These are phyloP conservation scores for Leucocoprinus sp. DNA, from an alignment of 768 basidiomycete species.

Conservation along the genomic window DNA sequence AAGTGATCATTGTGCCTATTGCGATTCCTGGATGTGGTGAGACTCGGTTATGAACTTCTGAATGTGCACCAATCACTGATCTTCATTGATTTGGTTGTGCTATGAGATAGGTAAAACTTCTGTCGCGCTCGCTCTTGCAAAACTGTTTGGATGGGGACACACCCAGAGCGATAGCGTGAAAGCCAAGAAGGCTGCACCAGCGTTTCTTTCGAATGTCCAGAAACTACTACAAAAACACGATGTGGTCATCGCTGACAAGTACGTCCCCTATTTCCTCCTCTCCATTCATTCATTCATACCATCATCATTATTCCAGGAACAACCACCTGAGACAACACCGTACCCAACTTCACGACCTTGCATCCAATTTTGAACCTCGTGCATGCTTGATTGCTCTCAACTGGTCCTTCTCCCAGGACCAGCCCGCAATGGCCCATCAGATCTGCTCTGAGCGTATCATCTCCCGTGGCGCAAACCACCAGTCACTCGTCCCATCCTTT, in stretches of 20 bases:
- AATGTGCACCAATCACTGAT: not conserved
- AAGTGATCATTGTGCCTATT: conserved; percentile 81
- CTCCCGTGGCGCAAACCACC: conserved; percentile 76
- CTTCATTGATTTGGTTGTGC: too few relatives aligned
- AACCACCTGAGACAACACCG: conserved; percentile 85
- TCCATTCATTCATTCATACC: too few relatives aligned
- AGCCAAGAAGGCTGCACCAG: conserved; percentile 61
- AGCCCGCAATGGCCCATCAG: conserved; percentile 57
- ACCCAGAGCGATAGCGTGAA: conserved; percentile 90
- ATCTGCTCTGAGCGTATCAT: conserved; percentile 73
- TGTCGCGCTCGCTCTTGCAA: conserved; percentile 66
- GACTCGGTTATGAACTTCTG: conserved; percentile 20
- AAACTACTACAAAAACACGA: conserved; percentile 51
- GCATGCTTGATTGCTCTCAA: conserved; percentile 76
- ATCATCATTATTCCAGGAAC: conserved; percentile 46
- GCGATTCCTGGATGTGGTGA: conserved; percentile 90
- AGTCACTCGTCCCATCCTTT: conserved; percentile 69
- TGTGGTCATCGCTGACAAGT: conserved; percentile 94
- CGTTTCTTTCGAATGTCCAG: conserved; percentile 67
- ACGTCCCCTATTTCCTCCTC: conserved; percentile 18
- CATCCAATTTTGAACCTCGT: conserved; percentile 34
- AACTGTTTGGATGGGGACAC: conserved; percentile 83
- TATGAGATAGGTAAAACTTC: conserved; percentile 93
- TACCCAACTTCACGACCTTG: conserved; percentile 51
- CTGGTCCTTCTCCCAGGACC: conserved; percentile 53